Evolutionary conservation across 352 stramenopile species (phyloP).

Genomic region (Phytophthora idaei): DNA sequence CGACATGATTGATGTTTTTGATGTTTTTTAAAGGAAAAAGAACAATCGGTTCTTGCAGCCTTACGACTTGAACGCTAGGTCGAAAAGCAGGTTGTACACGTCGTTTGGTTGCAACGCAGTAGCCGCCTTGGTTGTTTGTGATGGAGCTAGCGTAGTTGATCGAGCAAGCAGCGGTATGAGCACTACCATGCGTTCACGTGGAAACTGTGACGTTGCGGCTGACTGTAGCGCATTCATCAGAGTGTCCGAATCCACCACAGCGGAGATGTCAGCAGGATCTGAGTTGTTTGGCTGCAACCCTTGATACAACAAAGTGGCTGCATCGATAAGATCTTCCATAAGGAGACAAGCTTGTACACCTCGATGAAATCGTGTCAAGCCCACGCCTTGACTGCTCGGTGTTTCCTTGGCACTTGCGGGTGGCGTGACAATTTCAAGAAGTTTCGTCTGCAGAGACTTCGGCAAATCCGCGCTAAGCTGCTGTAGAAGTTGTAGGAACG

Average conservation of each 20-base stretch:
- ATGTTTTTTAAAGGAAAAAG: no score
- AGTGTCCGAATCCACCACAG: constrained; percentile 1
- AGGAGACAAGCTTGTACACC: constrained; percentile 29
- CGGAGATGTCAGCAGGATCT: not conserved
- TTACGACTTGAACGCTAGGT: constrained; percentile 8
- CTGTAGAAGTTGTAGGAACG: constrained; percentile 26
- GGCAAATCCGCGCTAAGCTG: constrained; percentile 32
- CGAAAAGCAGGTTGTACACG: constrained; percentile 20
- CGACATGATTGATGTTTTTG: not conserved
- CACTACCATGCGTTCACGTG: constrained; percentile 10
- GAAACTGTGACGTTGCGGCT: constrained; percentile 22
- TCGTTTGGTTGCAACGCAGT: constrained; percentile 20
- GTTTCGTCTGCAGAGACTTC: constrained; percentile 16
- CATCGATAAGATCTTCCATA: constrained; percentile 30
- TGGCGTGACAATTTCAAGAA: constrained; percentile 8
- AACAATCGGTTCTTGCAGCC: not conserved
- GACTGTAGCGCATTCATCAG: constrained; percentile 19
- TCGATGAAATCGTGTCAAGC: constrained; percentile 22
- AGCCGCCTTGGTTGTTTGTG: no score
- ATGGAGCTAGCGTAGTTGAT: not conserved
- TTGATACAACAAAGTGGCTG: constrained; percentile 28
- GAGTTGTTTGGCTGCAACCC: constrained; percentile 5
- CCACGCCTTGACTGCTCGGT: constrained; percentile 6
- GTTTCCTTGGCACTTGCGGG: constrained; percentile 2
- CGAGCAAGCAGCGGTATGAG: constrained; percentile 13